Conservation (phyloP, 768 basidiomycete genomes). For the Rhodotorula sphaerocarpa region DNA sequence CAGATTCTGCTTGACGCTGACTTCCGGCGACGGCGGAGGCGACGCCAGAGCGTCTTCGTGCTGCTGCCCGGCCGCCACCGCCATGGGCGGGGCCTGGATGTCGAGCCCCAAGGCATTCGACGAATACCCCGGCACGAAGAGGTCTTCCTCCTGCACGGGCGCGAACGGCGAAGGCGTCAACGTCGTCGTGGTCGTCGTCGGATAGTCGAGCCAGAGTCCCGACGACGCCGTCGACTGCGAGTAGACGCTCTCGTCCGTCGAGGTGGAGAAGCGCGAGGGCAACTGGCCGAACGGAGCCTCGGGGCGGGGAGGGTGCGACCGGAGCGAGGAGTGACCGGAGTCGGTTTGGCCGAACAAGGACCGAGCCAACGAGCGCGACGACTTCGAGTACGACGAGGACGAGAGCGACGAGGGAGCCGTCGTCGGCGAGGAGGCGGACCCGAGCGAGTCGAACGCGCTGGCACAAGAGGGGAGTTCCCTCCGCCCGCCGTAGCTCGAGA, state of each 20-base stretch:
- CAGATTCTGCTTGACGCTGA: too few relatives aligned
- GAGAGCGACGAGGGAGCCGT: background rate
- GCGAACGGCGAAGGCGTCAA: background rate
- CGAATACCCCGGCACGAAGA: too few relatives aligned
- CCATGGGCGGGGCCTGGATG: too few relatives aligned
- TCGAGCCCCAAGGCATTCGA: too few relatives aligned
- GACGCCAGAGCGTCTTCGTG: conserved; percentile 26
- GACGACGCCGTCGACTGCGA: background rate
- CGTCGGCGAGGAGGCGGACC: too few relatives aligned
- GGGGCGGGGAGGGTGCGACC: too few relatives aligned
- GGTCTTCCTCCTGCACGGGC: too few relatives aligned
- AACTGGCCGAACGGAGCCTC: too few relatives aligned
- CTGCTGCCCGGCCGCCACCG: too few relatives aligned
- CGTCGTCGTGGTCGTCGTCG: background rate
- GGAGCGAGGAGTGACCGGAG: background rate
- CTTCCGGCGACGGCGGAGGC: conserved; percentile 54
- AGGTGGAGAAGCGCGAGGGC: conserved; percentile 2
- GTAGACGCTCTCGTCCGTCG: background rate
- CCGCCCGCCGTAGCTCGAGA: too few relatives aligned
- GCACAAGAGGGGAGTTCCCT: background rate
- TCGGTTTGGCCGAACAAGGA: background rate
- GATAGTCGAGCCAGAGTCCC: background rate
- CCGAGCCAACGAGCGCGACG: background rate
- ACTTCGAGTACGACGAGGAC: too few relatives aligned
- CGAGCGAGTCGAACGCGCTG: background rate